Conservation (phyloP, 768 basidiomycete species). For the Russula griseocarnosa region DNA sequence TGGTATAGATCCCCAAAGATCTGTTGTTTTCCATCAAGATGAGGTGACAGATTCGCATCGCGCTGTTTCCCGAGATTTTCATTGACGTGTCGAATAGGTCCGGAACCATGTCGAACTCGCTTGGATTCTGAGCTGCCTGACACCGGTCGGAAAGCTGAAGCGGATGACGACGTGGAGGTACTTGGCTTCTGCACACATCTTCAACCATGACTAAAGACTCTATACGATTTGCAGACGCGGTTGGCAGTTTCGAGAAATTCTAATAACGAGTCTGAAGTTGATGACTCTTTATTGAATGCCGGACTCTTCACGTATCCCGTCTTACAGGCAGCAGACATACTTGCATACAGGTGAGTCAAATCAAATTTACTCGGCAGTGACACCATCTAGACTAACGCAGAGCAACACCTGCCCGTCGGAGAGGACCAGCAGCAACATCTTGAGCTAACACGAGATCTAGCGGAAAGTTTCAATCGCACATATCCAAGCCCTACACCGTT, state of each 20-base stretch:
- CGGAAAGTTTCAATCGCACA: constrained; percentile 73
- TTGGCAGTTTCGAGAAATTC: constrained; percentile 72
- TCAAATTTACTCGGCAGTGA: neutral
- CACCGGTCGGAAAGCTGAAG: constrained; percentile 74
- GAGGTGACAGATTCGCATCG: constrained; percentile 45
- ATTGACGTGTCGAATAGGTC: constrained; percentile 84
- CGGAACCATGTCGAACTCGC: constrained; percentile 79
- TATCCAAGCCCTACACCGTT: constrained; percentile 46
- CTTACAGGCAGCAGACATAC: constrained; percentile 89
- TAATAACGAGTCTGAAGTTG: constrained; percentile 67
- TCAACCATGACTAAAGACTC: neutral
- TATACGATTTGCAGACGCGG: constrained; percentile 52
- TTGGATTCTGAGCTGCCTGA: constrained; percentile 85
- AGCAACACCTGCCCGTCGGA: constrained; percentile 91
- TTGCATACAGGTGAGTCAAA: constrained; percentile 68
- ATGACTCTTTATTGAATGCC: constrained; percentile 76
- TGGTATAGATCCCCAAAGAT: constrained; percentile 74
- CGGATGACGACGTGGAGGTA: constrained; percentile 97
- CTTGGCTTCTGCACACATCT: constrained; percentile 22
- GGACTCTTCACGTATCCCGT: constrained; percentile 58
- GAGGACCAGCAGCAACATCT: constrained; percentile 96
- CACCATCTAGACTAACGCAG: constrained; percentile 38
- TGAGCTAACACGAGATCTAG: constrained; percentile 81
- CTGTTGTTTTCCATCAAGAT: constrained; percentile 83
- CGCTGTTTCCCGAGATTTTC: neutral